Conservation (phyloP, 164 flowering plant species). For the Umbellularia californica region DNA sequence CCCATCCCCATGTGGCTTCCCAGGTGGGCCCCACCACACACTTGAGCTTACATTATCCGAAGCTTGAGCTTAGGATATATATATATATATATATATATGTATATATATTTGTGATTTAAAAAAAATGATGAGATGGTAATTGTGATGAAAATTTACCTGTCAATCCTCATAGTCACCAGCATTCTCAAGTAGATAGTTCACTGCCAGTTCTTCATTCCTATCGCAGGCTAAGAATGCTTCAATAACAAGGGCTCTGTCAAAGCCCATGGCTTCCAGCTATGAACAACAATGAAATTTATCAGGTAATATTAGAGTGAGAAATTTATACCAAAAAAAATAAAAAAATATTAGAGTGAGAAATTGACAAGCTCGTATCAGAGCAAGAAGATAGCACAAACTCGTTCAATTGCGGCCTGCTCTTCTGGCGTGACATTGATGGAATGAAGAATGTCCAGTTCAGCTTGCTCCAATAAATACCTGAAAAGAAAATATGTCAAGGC, state of each 20-base stretch:
- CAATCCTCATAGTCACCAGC: constrained; percentile 88
- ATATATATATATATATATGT: too few species aligned
- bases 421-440: constrained; percentile 86
- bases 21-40: too few species aligned
- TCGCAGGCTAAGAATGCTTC: constrained; percentile 99
- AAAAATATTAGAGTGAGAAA: background rate
- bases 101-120: too few species aligned
- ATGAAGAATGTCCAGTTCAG: constrained; percentile 94
- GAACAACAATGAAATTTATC: background rate
- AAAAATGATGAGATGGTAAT: background rate
- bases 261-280: constrained; percentile 97
- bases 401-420: constrained; percentile 85
- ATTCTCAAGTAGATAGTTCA: constrained; percentile 83
- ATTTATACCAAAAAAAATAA: too few species aligned
- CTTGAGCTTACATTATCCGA: too few species aligned
- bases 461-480: constrained; percentile 84
- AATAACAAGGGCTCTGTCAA: constrained; percentile 85
- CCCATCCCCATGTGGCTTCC: too few species aligned
- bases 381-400: constrained; percentile 38
- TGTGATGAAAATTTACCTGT: constrained; percentile 15
- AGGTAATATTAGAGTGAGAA: background rate
- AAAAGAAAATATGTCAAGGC: background rate
- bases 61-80: too few species aligned
- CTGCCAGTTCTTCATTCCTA: constrained; percentile 92
- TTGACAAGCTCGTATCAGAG: background rate